Conservation (phyloP, 495 filamentous ascomycete species). For the Wilcoxina mikolae region DNA sequence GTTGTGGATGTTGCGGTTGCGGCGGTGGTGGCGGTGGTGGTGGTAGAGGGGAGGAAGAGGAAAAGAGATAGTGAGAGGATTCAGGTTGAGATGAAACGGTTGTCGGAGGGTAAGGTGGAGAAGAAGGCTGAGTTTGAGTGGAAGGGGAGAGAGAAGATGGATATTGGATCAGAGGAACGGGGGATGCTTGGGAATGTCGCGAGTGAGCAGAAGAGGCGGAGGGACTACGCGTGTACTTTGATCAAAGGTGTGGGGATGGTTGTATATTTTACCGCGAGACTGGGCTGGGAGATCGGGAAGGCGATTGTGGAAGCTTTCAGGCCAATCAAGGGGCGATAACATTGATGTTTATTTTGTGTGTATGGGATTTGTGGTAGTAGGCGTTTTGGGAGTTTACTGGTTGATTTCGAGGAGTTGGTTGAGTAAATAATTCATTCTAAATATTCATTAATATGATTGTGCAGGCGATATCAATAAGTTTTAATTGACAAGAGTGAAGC, state of each 20-base stretch:
- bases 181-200: not conserved
- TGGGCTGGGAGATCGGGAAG: constrained; percentile 6
- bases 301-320: not conserved
- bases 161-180: not conserved
- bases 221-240: no score
- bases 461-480: no score
- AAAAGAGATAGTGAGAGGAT: not conserved
- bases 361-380: no score
- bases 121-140: not conserved
- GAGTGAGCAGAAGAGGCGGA: no score
- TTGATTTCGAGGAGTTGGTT: no score
- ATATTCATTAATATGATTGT: no score
- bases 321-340: not conserved
- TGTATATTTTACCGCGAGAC: not conserved
- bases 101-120: not conserved
- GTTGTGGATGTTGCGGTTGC: not conserved
- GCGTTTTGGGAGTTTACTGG: no score
- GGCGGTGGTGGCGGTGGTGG: not conserved
- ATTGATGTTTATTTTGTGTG: not conserved
- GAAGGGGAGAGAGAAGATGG: not conserved
- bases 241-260: not conserved
- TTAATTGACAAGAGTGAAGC: no score
- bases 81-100: not conserved
- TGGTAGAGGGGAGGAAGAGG: not conserved
- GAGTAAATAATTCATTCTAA: no score